phyloP scores from a whole-genome alignment of 768 basidiomycete genomes.

The Nevesoporus exiguus region DNA sequence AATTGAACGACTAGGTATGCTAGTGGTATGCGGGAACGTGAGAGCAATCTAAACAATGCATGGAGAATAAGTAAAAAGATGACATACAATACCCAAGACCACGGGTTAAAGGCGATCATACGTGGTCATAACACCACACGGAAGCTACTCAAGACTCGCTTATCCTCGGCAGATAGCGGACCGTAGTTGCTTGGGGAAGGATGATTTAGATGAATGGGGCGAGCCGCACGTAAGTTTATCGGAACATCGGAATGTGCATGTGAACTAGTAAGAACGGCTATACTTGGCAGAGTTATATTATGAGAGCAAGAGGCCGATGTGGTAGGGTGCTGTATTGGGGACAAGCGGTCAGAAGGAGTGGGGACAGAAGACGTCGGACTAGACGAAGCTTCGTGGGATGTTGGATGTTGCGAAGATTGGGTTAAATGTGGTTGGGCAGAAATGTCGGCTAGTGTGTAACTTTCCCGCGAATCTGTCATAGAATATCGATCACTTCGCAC shows the following conservation, averaged over 20 bases:
- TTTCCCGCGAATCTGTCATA: conserved; percentile 15
- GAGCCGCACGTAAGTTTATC: conserved; percentile 1
- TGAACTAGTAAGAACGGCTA: conserved; percentile 16
- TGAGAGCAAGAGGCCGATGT: conserved; percentile 4
- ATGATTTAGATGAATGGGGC: conserved; percentile 19
- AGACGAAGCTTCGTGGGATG: conserved; percentile 13
- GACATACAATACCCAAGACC: conserved; percentile 3
- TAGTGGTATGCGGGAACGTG: not conserved
- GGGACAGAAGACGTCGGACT: conserved; percentile 12
- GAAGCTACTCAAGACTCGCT: conserved; percentile 53
- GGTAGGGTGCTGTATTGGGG: conserved; percentile 9
- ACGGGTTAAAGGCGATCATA: not conserved
- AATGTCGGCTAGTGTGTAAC: conserved; percentile 9
- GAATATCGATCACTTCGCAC: conserved; percentile 25
- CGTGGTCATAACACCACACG: conserved; percentile 45
- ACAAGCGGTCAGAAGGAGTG: conserved; percentile 11
- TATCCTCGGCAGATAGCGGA: conserved; percentile 53
- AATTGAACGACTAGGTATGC: conserved; percentile 1
- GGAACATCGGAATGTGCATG: conserved; percentile 2
- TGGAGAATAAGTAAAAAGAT: not conserved
- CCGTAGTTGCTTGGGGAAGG: conserved; percentile 32
- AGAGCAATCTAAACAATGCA: not conserved
- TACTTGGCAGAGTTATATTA: conserved; percentile 22
- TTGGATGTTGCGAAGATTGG: conserved; percentile 8
- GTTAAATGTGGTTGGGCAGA: conserved; percentile 5